phyloP scores from a whole-genome alignment of 2,329 filamentous ascomycete species.

The Aureobasidium sp. region DNA sequence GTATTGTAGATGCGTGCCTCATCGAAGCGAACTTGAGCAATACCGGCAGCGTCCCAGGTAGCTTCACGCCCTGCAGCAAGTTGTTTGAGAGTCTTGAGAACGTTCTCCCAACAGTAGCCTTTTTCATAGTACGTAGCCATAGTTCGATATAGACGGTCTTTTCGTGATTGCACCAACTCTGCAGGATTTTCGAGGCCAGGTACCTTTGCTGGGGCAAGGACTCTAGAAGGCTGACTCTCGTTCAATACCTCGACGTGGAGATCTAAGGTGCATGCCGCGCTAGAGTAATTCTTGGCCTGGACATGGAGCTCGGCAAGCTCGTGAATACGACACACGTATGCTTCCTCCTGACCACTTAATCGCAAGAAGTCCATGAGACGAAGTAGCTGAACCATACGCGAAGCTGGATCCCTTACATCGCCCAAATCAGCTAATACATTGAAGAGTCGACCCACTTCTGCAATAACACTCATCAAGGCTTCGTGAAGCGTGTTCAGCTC shows the following conservation, averaged over 20 bases:
- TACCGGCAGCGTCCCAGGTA: conserved; percentile 66
- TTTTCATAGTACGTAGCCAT: conserved; percentile 95
- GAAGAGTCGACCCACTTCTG: conserved; percentile 81
- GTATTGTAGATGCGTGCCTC: conserved; percentile 80
- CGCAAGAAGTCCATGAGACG: conserved; percentile 92
- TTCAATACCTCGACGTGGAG: conserved; percentile 87
- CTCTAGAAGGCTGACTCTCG: conserved; percentile 32
- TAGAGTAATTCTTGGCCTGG: conserved; percentile 68
- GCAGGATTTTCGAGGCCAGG: conserved; percentile 68
- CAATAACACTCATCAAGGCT: conserved; percentile 71
- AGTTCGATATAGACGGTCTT: conserved; percentile 84
- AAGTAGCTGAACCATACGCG: conserved; percentile 79
- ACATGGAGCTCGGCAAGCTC: conserved; percentile 76
- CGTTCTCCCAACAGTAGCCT: conserved; percentile 88
- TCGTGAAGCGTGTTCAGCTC: conserved; percentile 66
- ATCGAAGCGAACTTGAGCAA: conserved; percentile 85
- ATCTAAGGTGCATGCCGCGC: conserved; percentile 81
- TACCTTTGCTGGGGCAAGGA: background rate
- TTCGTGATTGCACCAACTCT: conserved; percentile 85
- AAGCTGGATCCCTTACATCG: conserved; percentile 56
- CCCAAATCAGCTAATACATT: conserved; percentile 87
- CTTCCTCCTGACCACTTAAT: conserved; percentile 95
- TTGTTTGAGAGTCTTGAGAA: conserved; percentile 81
- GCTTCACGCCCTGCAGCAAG: conserved; percentile 54
- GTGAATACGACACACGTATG: conserved; percentile 93